Percentiles rank a stretch among this genome's conserved stretches.
phyloP scores from a whole-genome alignment of 768 basidiomycete genomes.

The Tylopilus subfusipes region DNA sequence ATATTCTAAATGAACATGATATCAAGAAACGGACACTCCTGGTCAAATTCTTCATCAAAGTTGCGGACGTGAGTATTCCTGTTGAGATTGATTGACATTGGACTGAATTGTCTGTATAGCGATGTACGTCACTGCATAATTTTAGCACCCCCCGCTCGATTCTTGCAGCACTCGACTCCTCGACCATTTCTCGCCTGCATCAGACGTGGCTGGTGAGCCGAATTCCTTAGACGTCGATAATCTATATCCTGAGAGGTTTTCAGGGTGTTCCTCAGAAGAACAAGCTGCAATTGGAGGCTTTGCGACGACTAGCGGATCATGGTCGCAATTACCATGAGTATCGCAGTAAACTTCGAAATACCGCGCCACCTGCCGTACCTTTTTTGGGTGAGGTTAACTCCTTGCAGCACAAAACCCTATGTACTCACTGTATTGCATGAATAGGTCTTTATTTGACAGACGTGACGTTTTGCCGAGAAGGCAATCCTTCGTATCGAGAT shows the following conservation, averaged over 20 bases:
- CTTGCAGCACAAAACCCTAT: neutral
- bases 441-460: constrained; percentile 84
- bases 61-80: constrained; percentile 69
- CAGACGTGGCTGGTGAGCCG: constrained; percentile 91
- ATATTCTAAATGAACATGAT: constrained; percentile 87
- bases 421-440: constrained; percentile 14
- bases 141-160: constrained; percentile 92
- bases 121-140: constrained; percentile 79
- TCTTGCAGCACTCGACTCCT: constrained; percentile 91
- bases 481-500: constrained; percentile 81
- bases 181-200: constrained; percentile 85
- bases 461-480: constrained; percentile 93
- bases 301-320: constrained; percentile 88
- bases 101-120: constrained; percentile 44
- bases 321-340: constrained; percentile 90
- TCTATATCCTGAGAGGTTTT: constrained; percentile 9
- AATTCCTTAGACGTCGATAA: neutral
- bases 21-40: constrained; percentile 74
- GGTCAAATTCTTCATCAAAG: constrained; percentile 91
- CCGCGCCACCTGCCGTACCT: constrained; percentile 88
- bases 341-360: constrained; percentile 79
- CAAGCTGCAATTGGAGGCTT: constrained; percentile 67
- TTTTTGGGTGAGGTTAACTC: constrained; percentile 68
- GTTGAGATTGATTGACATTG: constrained; percentile 2
- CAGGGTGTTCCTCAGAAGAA: constrained; percentile 87